Evolutionary conservation across 1,284 basidiomycete species (phyloP).

Genomic region (Fomitopsis palustris): DNA sequence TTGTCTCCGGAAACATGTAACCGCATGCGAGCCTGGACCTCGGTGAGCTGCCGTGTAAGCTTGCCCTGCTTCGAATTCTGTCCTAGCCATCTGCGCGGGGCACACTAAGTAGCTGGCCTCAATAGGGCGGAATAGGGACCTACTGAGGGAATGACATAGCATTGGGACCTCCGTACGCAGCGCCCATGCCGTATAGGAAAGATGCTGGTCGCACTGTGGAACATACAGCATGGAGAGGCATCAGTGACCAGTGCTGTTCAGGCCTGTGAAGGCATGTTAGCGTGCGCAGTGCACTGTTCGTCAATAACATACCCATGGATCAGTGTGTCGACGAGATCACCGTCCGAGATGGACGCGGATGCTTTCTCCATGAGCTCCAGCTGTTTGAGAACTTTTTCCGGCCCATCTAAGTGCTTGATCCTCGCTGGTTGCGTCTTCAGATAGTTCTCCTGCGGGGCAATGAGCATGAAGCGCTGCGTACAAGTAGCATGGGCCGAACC

Average conservation of each 20-base stretch:
- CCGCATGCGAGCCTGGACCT: constrained; percentile 95
- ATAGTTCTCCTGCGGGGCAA: constrained; percentile 78
- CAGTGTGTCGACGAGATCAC: constrained; percentile 90
- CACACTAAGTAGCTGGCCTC: not conserved
- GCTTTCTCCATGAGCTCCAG: constrained; percentile 86
- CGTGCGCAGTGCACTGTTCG: not conserved
- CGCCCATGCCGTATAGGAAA: constrained; percentile 70
- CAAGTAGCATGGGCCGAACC: constrained; percentile 36
- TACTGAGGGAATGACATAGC: constrained; percentile 81
- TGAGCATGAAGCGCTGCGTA: not conserved
- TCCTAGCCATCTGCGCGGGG: constrained; percentile 80
- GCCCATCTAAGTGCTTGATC: constrained; percentile 56
- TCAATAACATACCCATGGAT: constrained; percentile 75
- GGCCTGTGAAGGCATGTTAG: constrained; percentile 42
- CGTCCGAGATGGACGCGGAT: constrained; percentile 90
- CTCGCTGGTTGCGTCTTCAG: constrained; percentile 76
- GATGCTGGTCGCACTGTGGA: constrained; percentile 88
- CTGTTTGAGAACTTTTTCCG: constrained; percentile 64
- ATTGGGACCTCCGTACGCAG: constrained; percentile 66
- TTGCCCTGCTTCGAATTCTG: constrained; percentile 94
- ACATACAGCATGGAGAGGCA: constrained; percentile 90
- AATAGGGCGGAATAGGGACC: constrained; percentile 23
- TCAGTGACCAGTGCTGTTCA: constrained; percentile 94
- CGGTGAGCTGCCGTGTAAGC: constrained; percentile 76
- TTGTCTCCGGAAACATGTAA: constrained; percentile 89